Conservation (phyloP, 805 yeast genomes). For the Jamesozyma hellenica region DNA sequence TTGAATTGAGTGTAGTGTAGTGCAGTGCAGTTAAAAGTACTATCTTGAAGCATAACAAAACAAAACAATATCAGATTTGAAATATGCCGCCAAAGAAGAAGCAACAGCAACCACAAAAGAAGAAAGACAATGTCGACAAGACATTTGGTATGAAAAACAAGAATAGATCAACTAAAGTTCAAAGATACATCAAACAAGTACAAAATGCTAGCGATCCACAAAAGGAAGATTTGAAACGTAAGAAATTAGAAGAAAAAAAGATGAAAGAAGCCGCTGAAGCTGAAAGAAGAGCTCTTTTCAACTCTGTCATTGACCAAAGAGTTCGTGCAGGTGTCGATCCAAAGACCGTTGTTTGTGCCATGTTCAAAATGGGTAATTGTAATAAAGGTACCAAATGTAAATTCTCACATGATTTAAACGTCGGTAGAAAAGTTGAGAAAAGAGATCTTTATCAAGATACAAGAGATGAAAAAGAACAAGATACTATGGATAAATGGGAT, state of each 20-base stretch:
- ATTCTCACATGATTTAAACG: constrained; percentile 78
- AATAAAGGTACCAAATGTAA: constrained; percentile 76
- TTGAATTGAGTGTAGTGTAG: too few relatives aligned
- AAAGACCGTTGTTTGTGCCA: constrained; percentile 81
- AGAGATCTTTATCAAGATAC: constrained; percentile 88
- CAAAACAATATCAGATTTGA: too few relatives aligned
- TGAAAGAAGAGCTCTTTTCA: constrained; percentile 74
- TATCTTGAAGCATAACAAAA: too few relatives aligned
- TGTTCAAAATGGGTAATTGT: constrained; percentile 80
- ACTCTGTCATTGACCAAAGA: constrained; percentile 62
- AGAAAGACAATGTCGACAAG: constrained; percentile 72
- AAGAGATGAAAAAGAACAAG: constrained; percentile 56
- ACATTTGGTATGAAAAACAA: constrained; percentile 94
- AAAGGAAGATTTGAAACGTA: constrained; percentile 65
- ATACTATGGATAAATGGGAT: constrained; percentile 95
- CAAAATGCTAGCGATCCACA: constrained; percentile 53
- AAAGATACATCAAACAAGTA: constrained; percentile 57
- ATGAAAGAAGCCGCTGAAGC: constrained; percentile 83
- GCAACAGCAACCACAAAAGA: constrained; percentile 40
- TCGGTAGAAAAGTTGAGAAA: constrained; percentile 83
- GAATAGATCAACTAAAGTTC: constrained; percentile 88
- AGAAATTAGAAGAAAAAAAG: constrained; percentile 68
- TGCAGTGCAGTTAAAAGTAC: too few relatives aligned
- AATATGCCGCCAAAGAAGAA: constrained; percentile 74
- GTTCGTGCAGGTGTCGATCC: constrained; percentile 98